Base-by-base conservation (phyloP, 768 basidiomycete species). In the Kwoniella botswanensis region DNA sequence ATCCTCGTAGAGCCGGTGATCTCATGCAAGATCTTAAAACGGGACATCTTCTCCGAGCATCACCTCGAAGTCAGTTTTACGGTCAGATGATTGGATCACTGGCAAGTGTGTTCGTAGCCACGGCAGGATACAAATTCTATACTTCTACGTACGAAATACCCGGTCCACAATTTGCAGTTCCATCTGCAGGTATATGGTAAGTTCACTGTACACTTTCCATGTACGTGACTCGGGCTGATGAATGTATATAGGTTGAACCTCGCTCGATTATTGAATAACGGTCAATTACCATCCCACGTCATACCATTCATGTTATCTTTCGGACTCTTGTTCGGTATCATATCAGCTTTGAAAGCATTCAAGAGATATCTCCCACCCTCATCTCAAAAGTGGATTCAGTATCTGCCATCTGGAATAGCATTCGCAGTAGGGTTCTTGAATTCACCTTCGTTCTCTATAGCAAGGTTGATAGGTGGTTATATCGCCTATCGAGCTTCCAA, bases 1-100 rank as follows among this genome's bases (percentile, higher is more conserved):
- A 35, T 43, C 35, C 17, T 9, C 26, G 56, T 73, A 94, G 93
- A 82, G 94, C 95, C 7, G 96, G 94, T 17, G 96, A 98, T 81
- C 88, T 98, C 10, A 98, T 98, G 96, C 96, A 98, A 85, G 96
- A 98, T 84, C 86, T 98, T 70, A 98, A 98, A 85, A 97, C 96
- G 2, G 96, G 96, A 0, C 93, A 97, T 82, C 86, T 98, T n/a
- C 88, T 93, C 65, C 88, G 87, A 73, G 94, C 94, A 10, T 95
- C 94, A 24, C 96, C 96, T 58, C 87, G 93, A 76, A 93, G 93
- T 2, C 96, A 96, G 79, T 97, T 98, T 82, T 95, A 90, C 76
- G 93, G 93, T 10, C 83, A 98, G 82, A 86, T 98, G 60, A 90
- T 98, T 66, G 96, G 96, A 43, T 93, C 92, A 10, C 88, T 90